phyloP scores from a whole-genome alignment of 1,284 basidiomycete species.

The Rhodotorula sp. region DNA sequence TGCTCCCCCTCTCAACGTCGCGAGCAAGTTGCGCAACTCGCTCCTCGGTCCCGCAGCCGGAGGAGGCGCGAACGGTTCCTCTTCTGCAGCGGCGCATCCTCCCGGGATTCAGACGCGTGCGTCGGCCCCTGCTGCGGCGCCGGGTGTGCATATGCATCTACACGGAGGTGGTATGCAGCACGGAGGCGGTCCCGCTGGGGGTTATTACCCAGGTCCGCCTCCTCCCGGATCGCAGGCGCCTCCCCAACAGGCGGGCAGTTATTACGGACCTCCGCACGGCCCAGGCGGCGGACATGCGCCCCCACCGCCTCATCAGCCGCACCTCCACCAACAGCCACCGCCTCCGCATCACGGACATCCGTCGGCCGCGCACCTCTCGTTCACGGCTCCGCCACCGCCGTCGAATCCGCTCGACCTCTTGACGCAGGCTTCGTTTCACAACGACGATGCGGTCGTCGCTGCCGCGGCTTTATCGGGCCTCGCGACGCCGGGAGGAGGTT shows the following conservation, averaged over 20 bases:
- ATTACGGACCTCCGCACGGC: background rate
- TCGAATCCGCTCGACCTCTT: conserved; percentile 48
- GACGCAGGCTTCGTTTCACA: conserved; percentile 38
- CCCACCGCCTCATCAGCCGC: conserved; percentile 1
- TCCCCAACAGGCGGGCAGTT: background rate
- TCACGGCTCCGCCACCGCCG: conserved; percentile 22
- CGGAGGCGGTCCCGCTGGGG: background rate
- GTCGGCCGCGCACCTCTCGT: conserved; percentile 31
- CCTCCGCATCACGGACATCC: background rate
- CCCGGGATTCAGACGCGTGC: background rate
- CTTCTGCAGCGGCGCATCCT: background rate
- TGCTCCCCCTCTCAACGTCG: background rate
- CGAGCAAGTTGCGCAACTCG: conserved; percentile 11
- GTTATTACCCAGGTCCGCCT: background rate
- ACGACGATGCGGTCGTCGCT: conserved; percentile 39
- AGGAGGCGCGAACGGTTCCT: conserved; percentile 1
- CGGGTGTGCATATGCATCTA: background rate
- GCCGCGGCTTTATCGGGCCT: conserved; percentile 46
- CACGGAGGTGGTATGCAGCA: background rate
- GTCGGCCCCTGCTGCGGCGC: background rate
- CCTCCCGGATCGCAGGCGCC: background rate
- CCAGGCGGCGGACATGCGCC: too few relatives aligned
- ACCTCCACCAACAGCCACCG: background rate
- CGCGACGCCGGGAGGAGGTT: conserved; percentile 32
- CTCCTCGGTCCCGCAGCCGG: background rate